These are phyloP conservation scores for Dictyostelium brefeldianum DNA, from an alignment of 78 protist species.

Conservation along the genomic window DNA sequence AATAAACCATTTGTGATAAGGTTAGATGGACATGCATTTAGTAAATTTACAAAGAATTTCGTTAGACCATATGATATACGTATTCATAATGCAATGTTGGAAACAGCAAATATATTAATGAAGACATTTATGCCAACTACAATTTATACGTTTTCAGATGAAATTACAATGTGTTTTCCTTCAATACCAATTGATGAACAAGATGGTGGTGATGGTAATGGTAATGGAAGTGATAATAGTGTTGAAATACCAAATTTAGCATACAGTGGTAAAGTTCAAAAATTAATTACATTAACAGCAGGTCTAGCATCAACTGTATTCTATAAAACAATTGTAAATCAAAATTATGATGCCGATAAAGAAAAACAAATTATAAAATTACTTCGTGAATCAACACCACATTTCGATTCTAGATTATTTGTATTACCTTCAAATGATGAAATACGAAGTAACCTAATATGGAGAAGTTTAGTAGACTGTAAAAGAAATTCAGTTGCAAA, in stretches of 20 bases:
- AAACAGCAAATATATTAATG: slow-evolving; percentile 51
- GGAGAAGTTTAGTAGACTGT: slow-evolving; percentile 78
- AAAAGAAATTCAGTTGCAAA: slow-evolving; percentile 43
- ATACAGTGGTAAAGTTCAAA: slow-evolving; percentile 66
- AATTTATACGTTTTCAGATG: slow-evolving; percentile 80
- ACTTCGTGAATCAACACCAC: not conserved
- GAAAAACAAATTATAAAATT: not conserved
- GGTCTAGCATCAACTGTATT: slow-evolving; percentile 70
- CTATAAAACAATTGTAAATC: slow-evolving; percentile 24
- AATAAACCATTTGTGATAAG: slow-evolving; percentile 56
- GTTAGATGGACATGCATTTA: slow-evolving; percentile 83
- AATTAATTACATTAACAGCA: slow-evolving; percentile 52
- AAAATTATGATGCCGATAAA: not conserved
- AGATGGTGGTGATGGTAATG: not conserved
- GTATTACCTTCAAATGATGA: slow-evolving; percentile 48
- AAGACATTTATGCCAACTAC: slow-evolving; percentile 45
- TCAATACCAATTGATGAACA: not conserved
- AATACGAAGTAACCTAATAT: slow-evolving; percentile 40
- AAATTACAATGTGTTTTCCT: slow-evolving; percentile 80
- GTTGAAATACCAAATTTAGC: not conserved
- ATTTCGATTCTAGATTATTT: slow-evolving; percentile 77
- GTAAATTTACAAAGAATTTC: slow-evolving; percentile 67
- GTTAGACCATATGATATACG: slow-evolving; percentile 75
- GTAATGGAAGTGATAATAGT: too few species aligned
- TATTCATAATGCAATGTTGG: slow-evolving; percentile 84